A percentile compares a stretch with the other conserved stretches of the same genome.
These are phyloP conservation scores for Cladosporium sp. DNA, from an alignment of 2,329 filamentous ascomycete genomes.

Conservation along the genomic window DNA sequence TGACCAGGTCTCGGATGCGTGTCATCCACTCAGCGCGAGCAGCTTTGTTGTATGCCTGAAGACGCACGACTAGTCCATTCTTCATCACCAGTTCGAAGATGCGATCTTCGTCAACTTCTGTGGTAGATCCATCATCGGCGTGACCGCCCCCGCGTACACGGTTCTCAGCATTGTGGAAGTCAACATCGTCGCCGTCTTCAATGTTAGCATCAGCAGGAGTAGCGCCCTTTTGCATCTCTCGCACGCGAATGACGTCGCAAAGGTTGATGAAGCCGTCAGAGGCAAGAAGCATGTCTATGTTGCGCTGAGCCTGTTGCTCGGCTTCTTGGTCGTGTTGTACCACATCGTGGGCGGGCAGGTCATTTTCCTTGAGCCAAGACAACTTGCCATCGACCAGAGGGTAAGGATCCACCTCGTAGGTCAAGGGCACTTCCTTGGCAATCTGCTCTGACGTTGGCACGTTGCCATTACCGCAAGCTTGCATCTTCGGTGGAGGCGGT, in stretches of 20 bases:
- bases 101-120: slow-evolving; percentile 52
- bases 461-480: slow-evolving; percentile 37
- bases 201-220: slow-evolving; percentile 50
- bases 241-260: slow-evolving; percentile 53
- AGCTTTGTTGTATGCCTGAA: slow-evolving; percentile 51
- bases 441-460: slow-evolving; percentile 55
- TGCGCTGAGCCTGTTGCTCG: slow-evolving; percentile 55
- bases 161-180: slow-evolving; percentile 45
- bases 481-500: slow-evolving; percentile 55
- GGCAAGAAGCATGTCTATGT: slow-evolving; percentile 53
- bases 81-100: slow-evolving; percentile 59
- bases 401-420: slow-evolving; percentile 60
- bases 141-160: slow-evolving; percentile 10
- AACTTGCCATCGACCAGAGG: slow-evolving; percentile 50
- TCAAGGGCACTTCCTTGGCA: slow-evolving; percentile 54
- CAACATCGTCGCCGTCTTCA: slow-evolving; percentile 52
- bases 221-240: slow-evolving; percentile 51
- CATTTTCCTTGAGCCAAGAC: slow-evolving; percentile 50
- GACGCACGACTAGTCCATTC: slow-evolving; percentile 58
- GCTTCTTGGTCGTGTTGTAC: slow-evolving; percentile 53
- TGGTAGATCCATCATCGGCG: slow-evolving; percentile 51
- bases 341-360: slow-evolving; percentile 12
- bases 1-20: slow-evolving; percentile 52
- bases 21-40: slow-evolving; percentile 61
- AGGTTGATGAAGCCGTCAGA: slow-evolving; percentile 64